Base-by-base conservation (phyloP, 2,329 filamentous ascomycete species). In the Talaromyces rugulosus region DNA sequence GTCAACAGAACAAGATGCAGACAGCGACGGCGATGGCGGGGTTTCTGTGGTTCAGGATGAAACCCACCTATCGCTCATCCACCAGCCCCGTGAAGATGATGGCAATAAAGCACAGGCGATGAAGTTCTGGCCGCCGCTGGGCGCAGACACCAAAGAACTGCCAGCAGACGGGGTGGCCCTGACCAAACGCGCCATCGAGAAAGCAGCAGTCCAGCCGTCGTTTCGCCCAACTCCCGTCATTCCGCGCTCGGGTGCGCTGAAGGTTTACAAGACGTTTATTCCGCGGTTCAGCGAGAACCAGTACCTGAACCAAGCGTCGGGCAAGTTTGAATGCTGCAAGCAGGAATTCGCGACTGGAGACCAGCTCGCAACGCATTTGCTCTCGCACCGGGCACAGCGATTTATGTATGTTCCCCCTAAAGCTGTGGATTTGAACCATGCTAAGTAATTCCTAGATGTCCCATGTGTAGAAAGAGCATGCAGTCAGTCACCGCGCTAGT, bases 311-410 rank as follows among this genome's bases (percentile, higher is more conserved):
- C 57, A 65, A 5, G 64, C 70, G 18, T 64, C 63, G 8, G 69
- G 70, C 4, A 61, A 65, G 31, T 79, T 74, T 59, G 63, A 70
- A 11, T 80, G 78, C 58, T 79, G 77, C 51, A 66, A 68, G 18
- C 67, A 64, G 9, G 18, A 62, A 1, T 77, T 75, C 63, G 58
- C 47, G 2, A 66, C 53, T 5, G 31, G 64, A 5, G 60, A 66
- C 5, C 67, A 65, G 0, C 75, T 79, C 33, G 69, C 74, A 27
- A 54, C 65, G 9, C 78, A 80, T 61, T 59, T 79, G 56, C 40
- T 58, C 9, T 33, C n/a, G 8, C 56, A 58, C 36, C 16, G 33
- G 56, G 4, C n/a, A 7, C 16, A 42, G 28, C 16, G 16, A 33
- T 57, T 23, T n/a, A 33, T 44, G 34, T 34, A 30, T 8, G 7